A percentile compares a stretch with the other conserved stretches of the same genome.
phyloP scores from a whole-genome alignment of 306 rosid genomes.

The Begonia fuchsioides region DNA sequence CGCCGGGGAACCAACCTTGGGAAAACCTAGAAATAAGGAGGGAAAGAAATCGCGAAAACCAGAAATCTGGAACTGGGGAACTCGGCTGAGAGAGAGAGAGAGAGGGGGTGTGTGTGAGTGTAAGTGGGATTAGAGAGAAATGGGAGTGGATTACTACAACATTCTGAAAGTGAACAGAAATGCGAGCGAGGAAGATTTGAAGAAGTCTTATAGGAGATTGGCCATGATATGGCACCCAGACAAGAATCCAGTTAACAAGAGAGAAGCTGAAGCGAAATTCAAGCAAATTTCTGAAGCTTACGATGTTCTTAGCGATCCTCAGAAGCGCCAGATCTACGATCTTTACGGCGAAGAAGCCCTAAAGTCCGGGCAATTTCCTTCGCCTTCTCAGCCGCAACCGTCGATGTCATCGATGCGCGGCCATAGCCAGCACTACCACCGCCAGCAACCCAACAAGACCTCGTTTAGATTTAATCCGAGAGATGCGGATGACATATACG shows the following conservation, averaged over 20 bases:
- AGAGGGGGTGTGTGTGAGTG: no score
- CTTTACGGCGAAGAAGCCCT: constrained; percentile 77
- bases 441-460: constrained; percentile 23
- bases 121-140: constrained; percentile 8
- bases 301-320: constrained; percentile 71
- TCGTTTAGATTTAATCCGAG: constrained; percentile 49
- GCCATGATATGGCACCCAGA: constrained; percentile 95
- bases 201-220: constrained; percentile 58
- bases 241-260: constrained; percentile 50
- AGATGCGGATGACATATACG: constrained; percentile 65
- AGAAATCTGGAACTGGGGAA: not conserved
- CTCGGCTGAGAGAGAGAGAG: no score
- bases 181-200: constrained; percentile 81
- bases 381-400: constrained; percentile 28
- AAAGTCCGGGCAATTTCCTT: constrained; percentile 69
- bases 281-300: constrained; percentile 81
- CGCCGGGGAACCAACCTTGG: constrained; percentile 2
- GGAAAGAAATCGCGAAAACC: not conserved
- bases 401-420: constrained; percentile 14
- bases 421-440: constrained; percentile 16
- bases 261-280: constrained; percentile 74
- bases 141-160: constrained; percentile 91
- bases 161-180: constrained; percentile 72
- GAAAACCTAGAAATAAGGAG: no score
- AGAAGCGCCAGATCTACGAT: constrained; percentile 97